These are phyloP conservation scores for Boeremia exigua DNA, from an alignment of 2,329 filamentous ascomycete genomes.

Conservation along the genomic window DNA sequence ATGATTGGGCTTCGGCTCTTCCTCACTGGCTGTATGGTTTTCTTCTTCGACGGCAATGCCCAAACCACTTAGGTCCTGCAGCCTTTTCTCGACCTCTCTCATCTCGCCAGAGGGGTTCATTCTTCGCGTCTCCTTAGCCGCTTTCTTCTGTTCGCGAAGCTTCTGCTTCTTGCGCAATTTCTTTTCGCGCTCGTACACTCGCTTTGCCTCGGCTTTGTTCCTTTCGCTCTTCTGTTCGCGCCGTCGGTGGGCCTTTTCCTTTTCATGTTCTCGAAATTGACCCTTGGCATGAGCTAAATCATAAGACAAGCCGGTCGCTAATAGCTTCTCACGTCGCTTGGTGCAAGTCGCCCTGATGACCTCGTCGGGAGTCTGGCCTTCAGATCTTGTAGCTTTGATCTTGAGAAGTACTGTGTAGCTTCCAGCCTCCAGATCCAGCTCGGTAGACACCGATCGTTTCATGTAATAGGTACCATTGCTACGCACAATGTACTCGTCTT, in stretches of 20 bases:
- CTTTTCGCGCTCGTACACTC: constrained; percentile 43
- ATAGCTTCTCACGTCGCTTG: constrained; percentile 72
- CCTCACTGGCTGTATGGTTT: constrained; percentile 33
- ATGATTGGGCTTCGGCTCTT: constrained; percentile 39
- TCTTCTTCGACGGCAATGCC: constrained; percentile 46
- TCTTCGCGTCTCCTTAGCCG: constrained; percentile 36
- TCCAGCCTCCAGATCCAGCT: constrained; percentile 75
- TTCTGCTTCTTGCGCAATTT: constrained; percentile 47
- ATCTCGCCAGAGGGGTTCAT: constrained; percentile 32
- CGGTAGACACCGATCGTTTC: constrained; percentile 76
- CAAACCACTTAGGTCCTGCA: constrained; percentile 40
- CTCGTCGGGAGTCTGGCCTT: constrained; percentile 65
- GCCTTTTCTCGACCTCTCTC: constrained; percentile 34
- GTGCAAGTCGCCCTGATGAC: constrained; percentile 70
- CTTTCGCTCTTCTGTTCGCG: constrained; percentile 46
- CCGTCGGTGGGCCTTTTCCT: constrained; percentile 49
- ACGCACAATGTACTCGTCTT: constrained; percentile 65
- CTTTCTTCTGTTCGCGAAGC: constrained; percentile 48
- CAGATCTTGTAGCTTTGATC: constrained; percentile 68
- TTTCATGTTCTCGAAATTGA: constrained; percentile 60
- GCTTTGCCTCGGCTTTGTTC: constrained; percentile 47
- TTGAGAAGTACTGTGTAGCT: constrained; percentile 79
- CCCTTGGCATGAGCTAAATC: constrained; percentile 74
- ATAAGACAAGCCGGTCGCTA: constrained; percentile 72
- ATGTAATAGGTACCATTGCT: constrained; percentile 65